A percentile compares a stretch with the other conserved stretches of the same genome.
phyloP scores from a whole-genome alignment of 2,329 filamentous ascomycete genomes.

The Aspergillus uvarum region DNA sequence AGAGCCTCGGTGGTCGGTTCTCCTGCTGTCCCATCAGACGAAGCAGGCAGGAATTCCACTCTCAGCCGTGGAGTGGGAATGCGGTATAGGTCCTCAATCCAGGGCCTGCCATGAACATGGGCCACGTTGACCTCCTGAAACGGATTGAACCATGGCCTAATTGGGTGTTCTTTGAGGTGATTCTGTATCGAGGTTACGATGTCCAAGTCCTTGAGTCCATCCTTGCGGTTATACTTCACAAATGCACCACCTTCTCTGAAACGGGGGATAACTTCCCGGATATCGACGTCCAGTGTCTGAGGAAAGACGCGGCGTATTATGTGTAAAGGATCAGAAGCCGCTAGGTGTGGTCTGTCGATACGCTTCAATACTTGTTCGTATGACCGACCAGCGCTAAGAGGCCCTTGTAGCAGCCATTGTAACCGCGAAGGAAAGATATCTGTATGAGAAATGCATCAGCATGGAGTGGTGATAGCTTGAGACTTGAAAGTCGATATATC shows the following conservation, averaged over 20 bases:
- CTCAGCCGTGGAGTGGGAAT: conserved; percentile 73
- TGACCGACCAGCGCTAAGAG: conserved; percentile 47
- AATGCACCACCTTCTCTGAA: conserved; percentile 92
- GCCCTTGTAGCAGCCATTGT: conserved; percentile 59
- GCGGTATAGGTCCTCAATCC: conserved; percentile 88
- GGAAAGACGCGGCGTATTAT: conserved; percentile 65
- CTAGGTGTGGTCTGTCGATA: conserved; percentile 52
- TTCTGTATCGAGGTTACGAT: conserved; percentile 62
- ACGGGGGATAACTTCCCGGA: conserved; percentile 79
- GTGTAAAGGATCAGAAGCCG: conserved; percentile 56
- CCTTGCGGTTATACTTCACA: conserved; percentile 72
- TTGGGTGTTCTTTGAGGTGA: conserved; percentile 66
- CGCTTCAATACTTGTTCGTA: conserved; percentile 52
- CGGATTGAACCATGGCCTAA: conserved; percentile 89
- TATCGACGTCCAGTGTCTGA: conserved; percentile 60
- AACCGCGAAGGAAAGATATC: conserved; percentile 83
- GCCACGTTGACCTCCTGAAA: conserved; percentile 69
- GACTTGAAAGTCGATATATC: conserved; percentile 23
- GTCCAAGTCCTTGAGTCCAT: conserved; percentile 49
- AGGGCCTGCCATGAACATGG: conserved; percentile 79
- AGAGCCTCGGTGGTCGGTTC: conserved; percentile 84
- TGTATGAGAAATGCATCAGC: conserved; percentile 35
- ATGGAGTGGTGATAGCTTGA: neutral
- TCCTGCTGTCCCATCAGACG: conserved; percentile 67
- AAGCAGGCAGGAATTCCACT: conserved; percentile 78